phyloP scores from a whole-genome alignment of 2,329 filamentous ascomycete species.

The Sporothrix dimorphospora region DNA sequence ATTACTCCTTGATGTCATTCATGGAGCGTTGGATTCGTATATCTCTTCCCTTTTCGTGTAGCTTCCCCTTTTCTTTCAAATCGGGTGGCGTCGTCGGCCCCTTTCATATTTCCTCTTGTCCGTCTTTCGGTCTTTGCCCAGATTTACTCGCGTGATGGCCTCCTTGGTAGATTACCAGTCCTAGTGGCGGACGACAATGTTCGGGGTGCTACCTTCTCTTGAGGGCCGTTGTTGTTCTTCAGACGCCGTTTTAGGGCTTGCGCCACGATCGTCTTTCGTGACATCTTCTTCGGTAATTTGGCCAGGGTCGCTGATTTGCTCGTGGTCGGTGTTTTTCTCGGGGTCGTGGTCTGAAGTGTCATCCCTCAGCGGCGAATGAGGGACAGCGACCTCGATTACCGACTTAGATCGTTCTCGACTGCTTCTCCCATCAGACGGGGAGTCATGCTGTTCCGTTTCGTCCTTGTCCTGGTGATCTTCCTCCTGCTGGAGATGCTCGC shows the following conservation, averaged over 20 bases:
- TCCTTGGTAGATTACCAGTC: no score
- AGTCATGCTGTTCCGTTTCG: not conserved
- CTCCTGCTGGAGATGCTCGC: not conserved
- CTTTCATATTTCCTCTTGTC: not conserved
- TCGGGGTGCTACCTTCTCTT: not conserved
- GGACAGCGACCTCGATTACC: slow-evolving; percentile 33
- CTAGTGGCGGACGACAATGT: slow-evolving; percentile 11
- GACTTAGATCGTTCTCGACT: slow-evolving; percentile 29
- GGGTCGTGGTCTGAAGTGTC: not conserved
- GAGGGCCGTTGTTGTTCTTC: not conserved
- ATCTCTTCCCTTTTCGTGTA: not conserved
- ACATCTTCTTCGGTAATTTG: not conserved
- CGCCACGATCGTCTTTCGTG: not conserved
- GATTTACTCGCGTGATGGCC: no score
- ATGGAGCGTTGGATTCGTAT: not conserved
- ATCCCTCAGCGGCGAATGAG: not conserved
- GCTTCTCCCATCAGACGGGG: not conserved
- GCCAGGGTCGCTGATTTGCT: not conserved
- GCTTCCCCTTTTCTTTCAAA: not conserved
- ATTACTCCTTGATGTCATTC: not conserved
- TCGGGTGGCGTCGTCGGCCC: not conserved
- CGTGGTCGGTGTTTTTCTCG: not conserved
- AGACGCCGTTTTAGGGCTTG: not conserved
- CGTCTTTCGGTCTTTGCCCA: not conserved
- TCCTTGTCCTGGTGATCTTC: not conserved